These are phyloP conservation scores for Coniochaeta prunicola DNA, from an alignment of 2,329 filamentous ascomycete genomes.

Conservation along the genomic window DNA sequence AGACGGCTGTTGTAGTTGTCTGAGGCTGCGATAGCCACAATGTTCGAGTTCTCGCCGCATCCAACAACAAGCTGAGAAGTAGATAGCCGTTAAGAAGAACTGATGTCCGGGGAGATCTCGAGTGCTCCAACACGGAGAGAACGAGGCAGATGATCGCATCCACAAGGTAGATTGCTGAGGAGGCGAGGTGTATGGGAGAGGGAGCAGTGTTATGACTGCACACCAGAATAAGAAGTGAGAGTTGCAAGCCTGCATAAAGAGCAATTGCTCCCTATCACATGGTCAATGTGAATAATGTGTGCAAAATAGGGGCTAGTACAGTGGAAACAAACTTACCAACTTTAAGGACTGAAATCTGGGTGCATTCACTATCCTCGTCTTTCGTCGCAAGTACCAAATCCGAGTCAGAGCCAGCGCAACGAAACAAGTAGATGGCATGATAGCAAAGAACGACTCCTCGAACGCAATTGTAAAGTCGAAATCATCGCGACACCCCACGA, in stretches of 20 bases:
- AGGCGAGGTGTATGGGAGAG: slow-evolving; percentile 12
- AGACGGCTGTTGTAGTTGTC: background rate
- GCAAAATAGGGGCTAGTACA: background rate
- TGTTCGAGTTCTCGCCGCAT: background rate
- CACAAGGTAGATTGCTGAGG: slow-evolving; percentile 18
- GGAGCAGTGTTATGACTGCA: slow-evolving; percentile 12
- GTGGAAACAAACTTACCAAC: slow-evolving; percentile 14
- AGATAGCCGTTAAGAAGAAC: slow-evolving; percentile 33
- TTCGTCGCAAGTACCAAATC: slow-evolving; percentile 6
- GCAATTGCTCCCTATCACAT: slow-evolving; percentile 14
- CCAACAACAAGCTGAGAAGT: slow-evolving; percentile 7
- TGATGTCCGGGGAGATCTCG: slow-evolving; percentile 29
- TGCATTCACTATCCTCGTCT: slow-evolving; percentile 20
- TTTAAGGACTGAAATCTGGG: slow-evolving; percentile 24
- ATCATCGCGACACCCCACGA: slow-evolving; percentile 35
- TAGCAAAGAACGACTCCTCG: slow-evolving; percentile 35
- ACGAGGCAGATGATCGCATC: slow-evolving; percentile 7
- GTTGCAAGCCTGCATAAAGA: slow-evolving; percentile 20
- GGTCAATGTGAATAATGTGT: background rate
- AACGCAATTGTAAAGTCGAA: slow-evolving; percentile 46
- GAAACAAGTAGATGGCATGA: slow-evolving; percentile 28
- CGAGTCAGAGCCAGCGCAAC: slow-evolving; percentile 14
- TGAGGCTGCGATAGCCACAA: background rate
- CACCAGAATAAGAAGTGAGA: slow-evolving; percentile 23
- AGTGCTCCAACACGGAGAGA: slow-evolving; percentile 20